Percentiles rank a stretch among this genome's conserved stretches.
Evolutionary conservation across 176 grass and related monocot genomes (phyloP).

Genomic region (Secale cereale): DNA sequence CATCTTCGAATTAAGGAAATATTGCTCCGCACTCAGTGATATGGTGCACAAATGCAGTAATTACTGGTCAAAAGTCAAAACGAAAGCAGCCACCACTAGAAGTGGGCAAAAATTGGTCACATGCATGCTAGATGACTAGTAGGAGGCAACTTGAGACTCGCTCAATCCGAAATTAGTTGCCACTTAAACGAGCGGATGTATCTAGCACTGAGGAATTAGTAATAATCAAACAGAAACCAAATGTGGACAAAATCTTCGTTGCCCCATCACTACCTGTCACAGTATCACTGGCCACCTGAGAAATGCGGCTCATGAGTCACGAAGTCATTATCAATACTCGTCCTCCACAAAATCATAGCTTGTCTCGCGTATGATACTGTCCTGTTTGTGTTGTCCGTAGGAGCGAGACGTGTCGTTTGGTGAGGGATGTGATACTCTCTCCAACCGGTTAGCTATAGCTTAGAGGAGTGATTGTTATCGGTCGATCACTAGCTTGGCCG

Average conservation of each 20-base stretch:
- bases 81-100: not conserved
- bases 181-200: too few species aligned
- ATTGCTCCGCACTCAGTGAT: not conserved
- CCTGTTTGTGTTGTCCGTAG: not conserved
- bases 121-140: not conserved
- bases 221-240: not conserved
- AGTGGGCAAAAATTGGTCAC: not conserved
- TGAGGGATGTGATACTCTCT: conserved; percentile 28
- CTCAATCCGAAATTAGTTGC: too few species aligned
- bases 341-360: not conserved
- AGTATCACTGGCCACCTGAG: not conserved
- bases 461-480: not conserved
- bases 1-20: not conserved
- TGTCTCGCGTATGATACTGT: not conserved
- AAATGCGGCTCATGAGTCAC: not conserved
- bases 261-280: not conserved
- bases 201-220: too few species aligned
- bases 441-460: not conserved
- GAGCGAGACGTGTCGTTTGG: conserved; percentile 23
- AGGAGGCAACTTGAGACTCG: too few species aligned
- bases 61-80: not conserved
- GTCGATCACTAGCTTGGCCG: not conserved
- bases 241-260: not conserved
- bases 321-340: not conserved
- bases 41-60: not conserved